Conservation (phyloP, 331 rosid genomes). For the Erythrophleum ivorense region DNA sequence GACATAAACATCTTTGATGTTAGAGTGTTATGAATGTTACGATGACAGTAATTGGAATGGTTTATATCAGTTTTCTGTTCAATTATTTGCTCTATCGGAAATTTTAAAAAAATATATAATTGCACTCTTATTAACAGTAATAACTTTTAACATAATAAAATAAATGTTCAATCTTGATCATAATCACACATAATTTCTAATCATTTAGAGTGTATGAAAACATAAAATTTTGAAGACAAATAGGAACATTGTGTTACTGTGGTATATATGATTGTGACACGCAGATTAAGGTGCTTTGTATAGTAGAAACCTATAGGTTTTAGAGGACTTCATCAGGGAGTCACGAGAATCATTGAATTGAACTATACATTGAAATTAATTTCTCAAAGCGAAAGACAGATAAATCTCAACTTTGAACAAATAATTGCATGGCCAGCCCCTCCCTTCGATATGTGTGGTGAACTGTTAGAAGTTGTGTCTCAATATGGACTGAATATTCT, state of each 20-base stretch:
- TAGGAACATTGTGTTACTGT: neutral
- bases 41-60: too few species aligned
- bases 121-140: too few species aligned
- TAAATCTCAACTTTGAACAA: slow-evolving; percentile 34
- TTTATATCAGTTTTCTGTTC: too few species aligned
- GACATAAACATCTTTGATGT: too few species aligned
- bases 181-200: too few species aligned
- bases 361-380: neutral
- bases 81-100: too few species aligned
- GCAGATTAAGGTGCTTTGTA: slow-evolving; percentile 10
- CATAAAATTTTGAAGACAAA: too few species aligned
- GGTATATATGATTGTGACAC: neutral
- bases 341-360: slow-evolving; percentile 29
- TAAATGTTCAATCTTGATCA: too few species aligned
- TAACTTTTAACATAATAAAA: neutral
- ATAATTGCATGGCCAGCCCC: neutral
- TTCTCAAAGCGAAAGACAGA: slow-evolving; percentile 34
- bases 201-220: too few species aligned
- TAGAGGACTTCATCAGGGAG: slow-evolving; percentile 9
- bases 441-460: slow-evolving; percentile 7
- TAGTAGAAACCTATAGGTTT: slow-evolving; percentile 16
- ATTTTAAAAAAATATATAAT: too few species aligned
- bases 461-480: slow-evolving; percentile 24
- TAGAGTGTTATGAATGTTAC: too few species aligned
- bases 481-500: slow-evolving; percentile 32